Evolutionary conservation across 371 early-diverging fungal species (phyloP), one percentile per base, ranked within the genome.

Genomic region (Umbelopsis sp.): DNA sequence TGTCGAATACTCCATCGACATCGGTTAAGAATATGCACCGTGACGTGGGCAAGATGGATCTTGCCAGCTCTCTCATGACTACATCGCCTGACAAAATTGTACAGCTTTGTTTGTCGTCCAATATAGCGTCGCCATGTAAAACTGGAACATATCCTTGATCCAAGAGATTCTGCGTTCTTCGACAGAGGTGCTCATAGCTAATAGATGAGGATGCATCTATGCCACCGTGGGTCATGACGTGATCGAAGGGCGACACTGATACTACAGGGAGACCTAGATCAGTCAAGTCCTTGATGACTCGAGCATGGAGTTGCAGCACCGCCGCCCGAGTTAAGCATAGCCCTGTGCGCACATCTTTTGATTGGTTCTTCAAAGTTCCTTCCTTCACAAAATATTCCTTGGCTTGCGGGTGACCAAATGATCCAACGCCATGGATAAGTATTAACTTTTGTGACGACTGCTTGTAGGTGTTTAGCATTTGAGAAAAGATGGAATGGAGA

Each of bases 21-120:
- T 85, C 86, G 2, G 83, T 85, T 8, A 85, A 32, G 68, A 82
- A 85, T 0, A 80, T 69, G 70, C 86, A 85, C n/a, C 83, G 77
- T 10, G 63, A 20, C 9, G 78, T 73, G 3, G 46, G 53, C 1
- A 72, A 71, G 6, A 79, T 18, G 3, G 63, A 62, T 51, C 67
- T 71, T 44, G 80, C 70, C 6, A 83, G 68, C 14, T 76, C 74
- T 57, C 76, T 72, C 74, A 85, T 74, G 25, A 83, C 64, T 44
- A 78, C 72, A 72, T 85, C 86, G 8, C 86, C 83, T 4, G 82
- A 82, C 10, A 83, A 65, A 63, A 85, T 76, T n/a, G 80, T 79
- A 53, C 79, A 80, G 32, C 82, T 81, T 10, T 74, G 68, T 7
- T 68, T 52, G 2, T 63, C 57, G 50, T 83, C 83, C 8, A 83